Conservation (phyloP, 495 filamentous ascomycete genomes). For the Tuber melanosporum region DNA sequence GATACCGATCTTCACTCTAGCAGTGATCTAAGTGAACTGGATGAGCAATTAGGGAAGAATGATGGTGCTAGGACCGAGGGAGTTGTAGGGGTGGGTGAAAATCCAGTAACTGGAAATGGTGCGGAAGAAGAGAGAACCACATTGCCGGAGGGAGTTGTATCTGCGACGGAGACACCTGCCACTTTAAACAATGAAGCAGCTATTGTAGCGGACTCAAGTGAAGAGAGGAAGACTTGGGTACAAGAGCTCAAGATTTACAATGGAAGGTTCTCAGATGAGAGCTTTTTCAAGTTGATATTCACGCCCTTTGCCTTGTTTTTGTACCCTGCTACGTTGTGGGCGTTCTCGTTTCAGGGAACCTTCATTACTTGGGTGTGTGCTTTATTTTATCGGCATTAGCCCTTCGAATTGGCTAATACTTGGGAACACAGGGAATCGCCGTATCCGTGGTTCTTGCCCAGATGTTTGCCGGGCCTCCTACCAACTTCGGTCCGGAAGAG, state of each 20-base stretch:
- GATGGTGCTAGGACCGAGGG: not conserved
- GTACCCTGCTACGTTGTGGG: slow-evolving; percentile 46
- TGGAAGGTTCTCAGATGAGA: slow-evolving; percentile 44
- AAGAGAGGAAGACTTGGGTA: slow-evolving; percentile 43
- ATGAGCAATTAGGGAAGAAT: slow-evolving; percentile 14
- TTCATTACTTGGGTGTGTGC: slow-evolving; percentile 46
- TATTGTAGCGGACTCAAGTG: not conserved
- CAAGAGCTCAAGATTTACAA: slow-evolving; percentile 43
- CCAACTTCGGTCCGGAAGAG: slow-evolving; percentile 44
- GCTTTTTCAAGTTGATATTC: slow-evolving; percentile 44
- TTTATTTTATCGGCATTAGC: not conserved
- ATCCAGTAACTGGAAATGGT: not conserved
- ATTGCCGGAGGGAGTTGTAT: slow-evolving; percentile 5
- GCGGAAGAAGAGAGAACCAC: slow-evolving; percentile 7
- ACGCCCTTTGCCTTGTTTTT: slow-evolving; percentile 43
- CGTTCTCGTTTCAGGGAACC: slow-evolving; percentile 46
- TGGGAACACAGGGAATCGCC: slow-evolving; percentile 34
- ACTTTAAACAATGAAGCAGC: not conserved
- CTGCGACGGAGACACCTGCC: slow-evolving; percentile 6
- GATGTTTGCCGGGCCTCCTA: slow-evolving; percentile 45
- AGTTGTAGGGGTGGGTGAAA: not conserved
- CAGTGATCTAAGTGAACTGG: slow-evolving; percentile 28
- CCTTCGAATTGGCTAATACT: slow-evolving; percentile 11
- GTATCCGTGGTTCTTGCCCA: slow-evolving; percentile 45
- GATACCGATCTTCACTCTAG: slow-evolving; percentile 33